Percentiles rank a stretch among this genome's conserved stretches.
These are phyloP conservation scores for Chimonanthus praecox DNA, from an alignment of 164 flowering plant species.

Conservation along the genomic window DNA sequence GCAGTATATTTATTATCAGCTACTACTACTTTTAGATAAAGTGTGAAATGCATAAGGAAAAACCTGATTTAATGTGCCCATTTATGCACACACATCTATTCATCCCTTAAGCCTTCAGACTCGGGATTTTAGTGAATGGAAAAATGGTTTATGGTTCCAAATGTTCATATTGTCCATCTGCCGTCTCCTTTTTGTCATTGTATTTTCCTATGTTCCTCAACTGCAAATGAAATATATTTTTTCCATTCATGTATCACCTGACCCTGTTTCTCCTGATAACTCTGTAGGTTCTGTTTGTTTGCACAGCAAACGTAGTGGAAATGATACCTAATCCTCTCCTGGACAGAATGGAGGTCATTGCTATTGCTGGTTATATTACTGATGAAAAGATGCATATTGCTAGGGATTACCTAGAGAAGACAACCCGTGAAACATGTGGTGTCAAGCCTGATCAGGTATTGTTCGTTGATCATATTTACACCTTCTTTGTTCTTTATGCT, in stretches of 20 bases:
- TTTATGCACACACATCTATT: neutral
- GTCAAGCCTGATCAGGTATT: slow-evolving; percentile 80
- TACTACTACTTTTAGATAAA: too few relatives aligned
- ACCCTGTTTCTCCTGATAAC: neutral
- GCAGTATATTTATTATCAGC: too few relatives aligned
- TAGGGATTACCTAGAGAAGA: slow-evolving; percentile 84
- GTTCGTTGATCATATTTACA: neutral
- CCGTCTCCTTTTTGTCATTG: neutral
- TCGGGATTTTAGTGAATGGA: neutral
- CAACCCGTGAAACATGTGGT: slow-evolving; percentile 88
- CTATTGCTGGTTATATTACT: slow-evolving; percentile 93
- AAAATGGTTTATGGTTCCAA: neutral
- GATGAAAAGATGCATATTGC: slow-evolving; percentile 99
- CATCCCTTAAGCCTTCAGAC: neutral
- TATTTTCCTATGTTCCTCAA: neutral
- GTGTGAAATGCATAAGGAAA: neutral
- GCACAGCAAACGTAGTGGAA: slow-evolving; percentile 93
- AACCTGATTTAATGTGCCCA: neutral
- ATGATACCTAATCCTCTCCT: slow-evolving; percentile 88
- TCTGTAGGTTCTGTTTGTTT: slow-evolving; percentile 90
- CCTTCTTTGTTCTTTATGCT: neutral
- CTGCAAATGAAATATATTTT: neutral
- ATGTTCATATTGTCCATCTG: neutral
- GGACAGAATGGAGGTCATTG: slow-evolving; percentile 93
- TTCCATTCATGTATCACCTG: neutral